Percentiles rank a stretch among this genome's conserved stretches.
Conservation (phyloP, 2,329 filamentous ascomycete genomes). For the Tympanopsis confertula region DNA sequence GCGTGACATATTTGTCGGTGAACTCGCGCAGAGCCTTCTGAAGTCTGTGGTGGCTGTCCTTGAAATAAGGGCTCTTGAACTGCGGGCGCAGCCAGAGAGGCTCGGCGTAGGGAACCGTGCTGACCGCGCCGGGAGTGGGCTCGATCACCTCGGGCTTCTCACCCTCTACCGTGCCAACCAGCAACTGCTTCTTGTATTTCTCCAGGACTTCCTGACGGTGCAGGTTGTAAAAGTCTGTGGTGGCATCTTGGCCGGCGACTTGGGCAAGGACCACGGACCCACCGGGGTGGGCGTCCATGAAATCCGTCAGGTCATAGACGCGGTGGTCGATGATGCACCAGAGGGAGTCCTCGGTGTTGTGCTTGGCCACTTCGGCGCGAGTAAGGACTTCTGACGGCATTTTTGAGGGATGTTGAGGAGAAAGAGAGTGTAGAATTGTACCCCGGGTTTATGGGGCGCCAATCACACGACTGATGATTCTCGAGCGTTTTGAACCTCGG, state of each 20-base stretch:
- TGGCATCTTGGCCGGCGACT: conserved; percentile 72
- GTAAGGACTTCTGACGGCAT: no score
- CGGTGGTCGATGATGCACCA: conserved; percentile 81
- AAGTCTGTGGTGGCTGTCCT: conserved; percentile 58
- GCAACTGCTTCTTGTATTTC: conserved; percentile 60
- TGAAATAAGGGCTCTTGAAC: conserved; percentile 74
- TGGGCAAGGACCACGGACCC: conserved; percentile 70
- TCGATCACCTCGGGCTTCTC: conserved; percentile 67
- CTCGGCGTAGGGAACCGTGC: conserved; percentile 71
- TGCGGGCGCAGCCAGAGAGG: conserved; percentile 69
- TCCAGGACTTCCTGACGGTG: conserved; percentile 81
- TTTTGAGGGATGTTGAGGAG: background rate
- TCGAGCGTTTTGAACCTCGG: no score
- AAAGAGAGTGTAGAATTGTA: no score
- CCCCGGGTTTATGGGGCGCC: no score
- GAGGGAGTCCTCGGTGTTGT: conserved; percentile 64
- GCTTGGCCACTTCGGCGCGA: conserved; percentile 58
- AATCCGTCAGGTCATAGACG: conserved; percentile 79
- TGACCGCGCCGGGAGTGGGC: conserved; percentile 59
- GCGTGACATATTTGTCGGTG: conserved; percentile 57
- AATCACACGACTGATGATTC: no score
- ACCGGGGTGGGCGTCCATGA: conserved; percentile 74
- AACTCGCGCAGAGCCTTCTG: conserved; percentile 64
- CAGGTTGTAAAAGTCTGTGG: conserved; percentile 78
- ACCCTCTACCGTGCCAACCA: conserved; percentile 63